A percentile compares a stretch with the other conserved stretches of the same genome.
phyloP scores from a whole-genome alignment of 108 stramenopile species.

The Skeletonema potamos region DNA sequence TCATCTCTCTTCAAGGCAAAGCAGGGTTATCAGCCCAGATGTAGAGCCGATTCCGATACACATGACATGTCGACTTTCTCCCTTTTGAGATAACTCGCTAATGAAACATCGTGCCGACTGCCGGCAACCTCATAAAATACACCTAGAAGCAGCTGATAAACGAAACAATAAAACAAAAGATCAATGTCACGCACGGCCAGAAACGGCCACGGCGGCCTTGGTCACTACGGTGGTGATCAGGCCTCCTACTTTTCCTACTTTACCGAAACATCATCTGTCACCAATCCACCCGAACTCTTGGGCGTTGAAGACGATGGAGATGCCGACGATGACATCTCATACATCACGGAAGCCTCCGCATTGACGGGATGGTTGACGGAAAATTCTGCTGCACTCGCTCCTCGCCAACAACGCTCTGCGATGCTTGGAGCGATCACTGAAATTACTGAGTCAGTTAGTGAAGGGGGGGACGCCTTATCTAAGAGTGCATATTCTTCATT shows the following conservation, averaged over 20 bases:
- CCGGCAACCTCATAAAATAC: not conserved
- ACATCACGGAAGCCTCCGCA: slow-evolving; percentile 23
- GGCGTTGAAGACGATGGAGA: slow-evolving; percentile 21
- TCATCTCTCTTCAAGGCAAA: too few species aligned
- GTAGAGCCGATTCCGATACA: too few species aligned
- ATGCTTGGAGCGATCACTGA: not conserved
- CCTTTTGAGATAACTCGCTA: not conserved
- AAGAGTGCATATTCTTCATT: too few species aligned
- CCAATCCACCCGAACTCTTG: slow-evolving; percentile 29
- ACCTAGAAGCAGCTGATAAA: not conserved
- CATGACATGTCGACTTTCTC: too few species aligned
- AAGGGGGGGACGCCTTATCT: too few species aligned
- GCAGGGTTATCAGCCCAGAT: too few species aligned
- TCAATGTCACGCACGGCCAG: not conserved
- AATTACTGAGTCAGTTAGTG: not conserved
- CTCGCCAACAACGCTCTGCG: not conserved
- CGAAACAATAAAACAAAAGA: not conserved
- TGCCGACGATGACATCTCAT: slow-evolving; percentile 23
- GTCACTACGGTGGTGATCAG: not conserved
- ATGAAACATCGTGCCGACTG: not conserved
- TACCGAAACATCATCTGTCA: slow-evolving; percentile 43
- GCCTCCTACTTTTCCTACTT: slow-evolving; percentile 30
- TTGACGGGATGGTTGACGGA: slow-evolving; percentile 24
- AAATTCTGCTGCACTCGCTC: not conserved
- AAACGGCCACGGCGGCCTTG: not conserved